phyloP scores from a whole-genome alignment of 495 filamentous ascomycete genomes.

The Bathelium albidoporum region DNA sequence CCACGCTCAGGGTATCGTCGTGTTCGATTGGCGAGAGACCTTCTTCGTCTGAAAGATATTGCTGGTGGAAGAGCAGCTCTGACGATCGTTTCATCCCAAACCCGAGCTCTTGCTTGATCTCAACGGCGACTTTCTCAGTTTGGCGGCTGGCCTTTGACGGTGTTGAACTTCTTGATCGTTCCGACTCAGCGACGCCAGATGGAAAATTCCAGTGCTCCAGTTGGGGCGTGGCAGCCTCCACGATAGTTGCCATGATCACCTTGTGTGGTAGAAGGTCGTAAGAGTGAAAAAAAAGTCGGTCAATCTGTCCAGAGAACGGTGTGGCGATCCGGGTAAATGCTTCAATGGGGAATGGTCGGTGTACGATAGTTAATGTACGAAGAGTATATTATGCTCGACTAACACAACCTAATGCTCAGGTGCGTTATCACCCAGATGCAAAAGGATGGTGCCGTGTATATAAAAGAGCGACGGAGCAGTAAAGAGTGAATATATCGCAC shows the following conservation, averaged over 20 bases:
- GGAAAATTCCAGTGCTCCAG: neutral
- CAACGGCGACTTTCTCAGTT: neutral
- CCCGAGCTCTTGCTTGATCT: neutral
- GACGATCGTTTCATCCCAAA: neutral
- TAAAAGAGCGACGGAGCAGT: conserved; percentile 1
- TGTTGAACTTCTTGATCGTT: neutral
- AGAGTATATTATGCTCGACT: neutral
- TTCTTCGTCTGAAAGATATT: conserved; percentile 2
- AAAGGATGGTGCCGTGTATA: neutral
- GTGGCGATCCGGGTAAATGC: neutral
- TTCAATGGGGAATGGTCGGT: neutral
- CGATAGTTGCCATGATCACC: neutral
- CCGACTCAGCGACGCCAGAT: neutral
- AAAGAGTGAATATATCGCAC: neutral
- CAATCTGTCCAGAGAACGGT: neutral
- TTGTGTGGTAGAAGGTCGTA: neutral
- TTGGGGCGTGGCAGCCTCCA: neutral
- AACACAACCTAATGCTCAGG: neutral
- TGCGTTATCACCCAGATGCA: neutral
- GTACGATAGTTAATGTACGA: neutral
- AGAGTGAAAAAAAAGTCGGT: neutral
- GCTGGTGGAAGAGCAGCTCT: neutral
- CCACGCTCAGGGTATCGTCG: neutral
- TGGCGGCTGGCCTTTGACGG: neutral
- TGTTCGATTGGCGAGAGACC: neutral